Percentiles rank a stretch among this genome's conserved stretches.
Conservation (phyloP, 805 yeast genomes). For the Starmerella ratchasimensis region DNA sequence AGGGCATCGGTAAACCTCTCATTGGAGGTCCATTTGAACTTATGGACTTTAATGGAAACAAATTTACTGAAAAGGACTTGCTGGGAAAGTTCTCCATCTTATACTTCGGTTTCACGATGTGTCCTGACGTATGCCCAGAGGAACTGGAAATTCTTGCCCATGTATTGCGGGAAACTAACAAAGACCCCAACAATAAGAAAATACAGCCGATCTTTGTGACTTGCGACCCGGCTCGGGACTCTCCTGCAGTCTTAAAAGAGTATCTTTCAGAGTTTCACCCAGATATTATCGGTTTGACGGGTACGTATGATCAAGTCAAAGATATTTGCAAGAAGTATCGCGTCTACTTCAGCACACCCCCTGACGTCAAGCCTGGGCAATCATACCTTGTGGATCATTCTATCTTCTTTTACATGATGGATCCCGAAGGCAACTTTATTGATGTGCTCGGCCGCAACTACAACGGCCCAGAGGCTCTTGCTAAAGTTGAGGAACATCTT, state of each 20-base stretch:
- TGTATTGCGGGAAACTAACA: constrained; percentile 48
- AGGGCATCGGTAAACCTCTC: constrained; percentile 82
- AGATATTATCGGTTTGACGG: constrained; percentile 79
- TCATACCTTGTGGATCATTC: constrained; percentile 96
- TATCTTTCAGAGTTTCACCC: constrained; percentile 85
- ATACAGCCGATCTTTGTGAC: constrained; percentile 85
- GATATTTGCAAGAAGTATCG: constrained; percentile 76
- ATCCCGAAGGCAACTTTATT: constrained; percentile 91
- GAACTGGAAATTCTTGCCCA: constrained; percentile 84
- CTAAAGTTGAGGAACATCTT: constrained; percentile 61
- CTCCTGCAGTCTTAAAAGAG: constrained; percentile 70
- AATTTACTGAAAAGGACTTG: constrained; percentile 65
- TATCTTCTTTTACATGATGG: constrained; percentile 93
- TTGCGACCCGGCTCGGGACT: constrained; percentile 92
- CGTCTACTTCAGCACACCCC: constrained; percentile 96
- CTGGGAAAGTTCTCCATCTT: constrained; percentile 66
- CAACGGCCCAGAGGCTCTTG: constrained; percentile 62
- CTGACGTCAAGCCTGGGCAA: constrained; percentile 85
- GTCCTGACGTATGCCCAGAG: constrained; percentile 98
- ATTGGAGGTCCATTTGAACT: constrained; percentile 83
- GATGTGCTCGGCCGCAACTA: constrained; percentile 91
- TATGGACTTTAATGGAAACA: constrained; percentile 53
- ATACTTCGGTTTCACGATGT: constrained; percentile 95
- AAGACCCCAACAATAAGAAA: constrained; percentile 17
- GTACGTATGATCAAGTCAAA: constrained; percentile 74